Conservation (phyloP, 768 basidiomycete species). For the Chalciporus sphaerocephalus region DNA sequence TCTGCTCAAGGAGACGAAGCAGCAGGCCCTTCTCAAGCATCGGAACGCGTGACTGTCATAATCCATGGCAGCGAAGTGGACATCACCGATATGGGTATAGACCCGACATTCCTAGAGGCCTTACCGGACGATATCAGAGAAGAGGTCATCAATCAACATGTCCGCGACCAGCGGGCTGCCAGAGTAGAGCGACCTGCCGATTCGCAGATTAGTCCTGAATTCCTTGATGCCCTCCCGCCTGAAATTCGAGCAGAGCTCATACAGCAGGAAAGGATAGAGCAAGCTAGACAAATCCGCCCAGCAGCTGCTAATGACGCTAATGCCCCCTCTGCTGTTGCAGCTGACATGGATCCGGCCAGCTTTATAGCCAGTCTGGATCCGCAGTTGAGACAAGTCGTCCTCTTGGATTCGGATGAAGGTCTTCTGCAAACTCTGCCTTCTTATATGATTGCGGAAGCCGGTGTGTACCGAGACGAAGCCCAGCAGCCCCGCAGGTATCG, state of each 20-base stretch:
- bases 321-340: slow-evolving; percentile 38
- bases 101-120: slow-evolving; percentile 96
- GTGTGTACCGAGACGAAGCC: slow-evolving; percentile 59
- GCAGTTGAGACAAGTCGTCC: slow-evolving; percentile 81
- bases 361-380: slow-evolving; percentile 93
- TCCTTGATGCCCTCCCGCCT: slow-evolving; percentile 92
- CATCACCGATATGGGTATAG: slow-evolving; percentile 98
- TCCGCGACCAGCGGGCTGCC: slow-evolving; percentile 84
- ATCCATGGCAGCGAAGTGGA: slow-evolving; percentile 93
- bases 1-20: slow-evolving; percentile 14
- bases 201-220: slow-evolving; percentile 90
- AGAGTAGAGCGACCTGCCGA: slow-evolving; percentile 70
- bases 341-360: slow-evolving; percentile 82
- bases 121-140: slow-evolving; percentile 98
- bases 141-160: slow-evolving; percentile 95
- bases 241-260: slow-evolving; percentile 96
- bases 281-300: slow-evolving; percentile 49
- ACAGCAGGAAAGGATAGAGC: slow-evolving; percentile 88
- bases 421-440: slow-evolving; percentile 79
- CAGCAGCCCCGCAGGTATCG: slow-evolving; percentile 33
- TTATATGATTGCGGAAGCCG: slow-evolving; percentile 83
- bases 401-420: slow-evolving; percentile 83
- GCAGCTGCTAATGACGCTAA: slow-evolving; percentile 29
- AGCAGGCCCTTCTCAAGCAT: slow-evolving; percentile 34
- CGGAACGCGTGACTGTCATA: slow-evolving; percentile 76